Base-by-base conservation (phyloP, 306 rosid genomes). In the Prinsepia uniflora region DNA sequence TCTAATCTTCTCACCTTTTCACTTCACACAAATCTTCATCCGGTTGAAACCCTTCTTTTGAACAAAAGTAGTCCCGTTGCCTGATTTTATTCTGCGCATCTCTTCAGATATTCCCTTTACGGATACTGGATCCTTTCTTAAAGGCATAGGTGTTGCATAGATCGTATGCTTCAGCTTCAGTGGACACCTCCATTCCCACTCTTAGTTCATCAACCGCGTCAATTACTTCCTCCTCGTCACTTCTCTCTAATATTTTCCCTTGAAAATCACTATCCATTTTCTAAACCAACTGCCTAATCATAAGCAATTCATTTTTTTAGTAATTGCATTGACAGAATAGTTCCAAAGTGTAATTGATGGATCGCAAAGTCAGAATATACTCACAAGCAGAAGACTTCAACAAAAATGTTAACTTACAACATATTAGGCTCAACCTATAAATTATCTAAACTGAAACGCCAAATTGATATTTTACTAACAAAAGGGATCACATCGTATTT, bases 1-100 rank as follows among this genome's bases (percentile, higher is more conserved):
- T 71, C 59, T 20, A 71, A 61, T 34, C 48, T 71, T 11, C 55
- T 71, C 22, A 43, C 54, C 45, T 71, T 57, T 44, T 71, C 44
- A 5, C 74, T 57, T 22, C 55, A 13, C 65, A 30, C 17, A 70
- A 43, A 34, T 56, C 64, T 24, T 56, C 75, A 57, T 71, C 75
- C 1, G 36, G 6, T 5, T 58, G 74, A 18, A 67, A 67, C 56
- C 71, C 71, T 48, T 67, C 71, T 67, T 67, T 67, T 9, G 71
- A 67, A 67, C 71, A 67, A 54, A 67, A 8, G 8, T 13, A 22
- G 44, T 67, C 71, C 5, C 71, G 47, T 11, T 42, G 67, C 42
- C 67, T 10, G 48, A 63, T n/a, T 8, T 63, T 63, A 36, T 63
- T 63, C 8, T 63, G 67, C 2, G 67, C 47, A 63, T 63, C 67